Conservation (phyloP, 2,329 filamentous ascomycete species). For the Colletotrichum caudatum region DNA sequence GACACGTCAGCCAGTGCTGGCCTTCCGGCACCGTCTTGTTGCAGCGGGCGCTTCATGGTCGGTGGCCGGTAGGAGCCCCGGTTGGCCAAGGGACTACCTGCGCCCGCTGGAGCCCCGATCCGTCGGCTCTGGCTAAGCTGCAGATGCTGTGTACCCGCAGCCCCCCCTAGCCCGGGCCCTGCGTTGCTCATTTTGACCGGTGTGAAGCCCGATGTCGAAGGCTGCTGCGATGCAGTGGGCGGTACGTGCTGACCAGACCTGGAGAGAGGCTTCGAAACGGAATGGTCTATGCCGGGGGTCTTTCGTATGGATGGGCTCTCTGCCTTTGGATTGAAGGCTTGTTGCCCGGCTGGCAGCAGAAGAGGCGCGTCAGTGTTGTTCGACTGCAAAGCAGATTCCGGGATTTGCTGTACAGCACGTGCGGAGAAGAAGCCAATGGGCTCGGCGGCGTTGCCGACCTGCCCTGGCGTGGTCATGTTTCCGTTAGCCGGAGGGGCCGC, state of each 20-base stretch:
- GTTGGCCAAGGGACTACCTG: conserved; percentile 69
- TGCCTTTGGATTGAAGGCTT: conserved; percentile 78
- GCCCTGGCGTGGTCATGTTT: conserved; percentile 43
- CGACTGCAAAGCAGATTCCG: conserved; percentile 57
- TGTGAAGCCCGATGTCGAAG: conserved; percentile 41
- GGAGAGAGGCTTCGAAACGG: conserved; percentile 78
- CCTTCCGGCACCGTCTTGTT: conserved; percentile 49
- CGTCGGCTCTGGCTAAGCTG: conserved; percentile 66
- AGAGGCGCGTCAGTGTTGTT: conserved; percentile 56
- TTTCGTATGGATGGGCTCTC: conserved; percentile 90
- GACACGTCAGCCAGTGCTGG: conserved; percentile 65
- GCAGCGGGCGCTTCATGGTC: conserved; percentile 58
- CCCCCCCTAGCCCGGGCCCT: background rate
- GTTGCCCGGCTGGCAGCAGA: conserved; percentile 55
- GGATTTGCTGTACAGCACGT: conserved; percentile 69
- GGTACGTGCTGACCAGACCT: conserved; percentile 66
- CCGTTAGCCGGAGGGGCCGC: conserved; percentile 31
- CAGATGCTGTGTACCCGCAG: conserved; percentile 61
- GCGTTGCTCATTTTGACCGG: conserved; percentile 34
- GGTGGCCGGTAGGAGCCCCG: conserved; percentile 69
- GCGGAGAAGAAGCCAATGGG: conserved; percentile 78
- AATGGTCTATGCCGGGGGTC: conserved; percentile 88
- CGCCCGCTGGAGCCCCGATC: conserved; percentile 68
- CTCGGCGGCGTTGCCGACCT: conserved; percentile 50
- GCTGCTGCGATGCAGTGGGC: conserved; percentile 49